Base-by-base conservation (phyloP, 78 protist species). In the Pelomyxa schiedti region DNA sequence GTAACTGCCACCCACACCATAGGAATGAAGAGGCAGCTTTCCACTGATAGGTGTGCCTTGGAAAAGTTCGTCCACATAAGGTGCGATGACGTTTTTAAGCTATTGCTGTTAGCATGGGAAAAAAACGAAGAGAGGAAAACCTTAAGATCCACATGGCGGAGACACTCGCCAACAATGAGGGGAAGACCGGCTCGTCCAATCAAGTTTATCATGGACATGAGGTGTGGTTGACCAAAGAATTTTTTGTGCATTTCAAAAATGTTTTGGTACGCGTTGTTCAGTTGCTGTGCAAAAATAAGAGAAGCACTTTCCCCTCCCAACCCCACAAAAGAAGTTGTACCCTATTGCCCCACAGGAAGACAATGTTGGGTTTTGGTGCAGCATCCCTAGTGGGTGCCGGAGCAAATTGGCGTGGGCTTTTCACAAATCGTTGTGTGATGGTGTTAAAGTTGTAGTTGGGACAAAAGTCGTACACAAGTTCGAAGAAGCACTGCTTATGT, bases 1-100 rank as follows among this genome's bases (percentile, higher is more conserved):
- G 47, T 66, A 69, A 53, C 88, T 39, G 66, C 94, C 94, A 24
- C 64, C 82, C 8, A 83, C 76, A 41, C 91, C 91, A 71, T 89
- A 90, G 40, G 63, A 79, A 39, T 80, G 69, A 39, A 67, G 63
- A 26, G 90, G 94, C 8, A 88, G 76, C 39, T 74, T 87, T 2
- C 71, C 39, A 0, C 35, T n/a, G 39, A 72, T 37, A 26, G 93
- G 92, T 81, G 88, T 85, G 66, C 89, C 93, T 38, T 37, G 71
- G 3, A 86, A 43, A 30, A 90, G 52, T 29, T 42, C 92, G 6
- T 28, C 7, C 24, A 92, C 92, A 69, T 86, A 90, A n/a, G 91
- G 89, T 26, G 84, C 8, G 38, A 90, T 47, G 22, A 84, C 91
- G 39, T 87, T 80, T 42, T 37, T 37, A 30, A 81, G 4, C n/a